phyloP scores from a whole-genome alignment of 306 rosid genomes.

The Corylus americana region DNA sequence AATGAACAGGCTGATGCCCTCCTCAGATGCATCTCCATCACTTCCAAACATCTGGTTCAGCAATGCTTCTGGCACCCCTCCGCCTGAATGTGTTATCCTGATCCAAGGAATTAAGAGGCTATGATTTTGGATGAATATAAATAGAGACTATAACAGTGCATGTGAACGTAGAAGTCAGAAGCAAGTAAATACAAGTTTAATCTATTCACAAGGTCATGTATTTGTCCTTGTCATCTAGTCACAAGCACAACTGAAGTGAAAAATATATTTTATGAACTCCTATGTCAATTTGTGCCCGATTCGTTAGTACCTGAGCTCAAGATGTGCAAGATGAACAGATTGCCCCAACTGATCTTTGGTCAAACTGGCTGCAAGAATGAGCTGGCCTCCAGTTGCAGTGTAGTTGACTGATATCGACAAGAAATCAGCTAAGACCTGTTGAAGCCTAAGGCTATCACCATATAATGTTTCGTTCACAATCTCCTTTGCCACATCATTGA shows the following conservation, averaged over 20 bases:
- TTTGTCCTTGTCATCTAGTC: background rate
- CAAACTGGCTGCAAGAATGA: slow-evolving; percentile 57
- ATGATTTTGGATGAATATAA: background rate
- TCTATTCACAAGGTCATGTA: background rate
- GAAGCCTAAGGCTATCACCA: slow-evolving; percentile 86
- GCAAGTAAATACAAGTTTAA: slow-evolving; percentile 2
- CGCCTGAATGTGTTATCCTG: slow-evolving; percentile 73
- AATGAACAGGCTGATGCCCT: slow-evolving; percentile 73
- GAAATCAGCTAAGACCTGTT: slow-evolving; percentile 83
- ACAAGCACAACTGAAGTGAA: background rate
- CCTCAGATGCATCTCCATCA: slow-evolving; percentile 60
- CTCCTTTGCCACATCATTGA: slow-evolving; percentile 61
- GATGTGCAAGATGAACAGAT: slow-evolving; percentile 77
- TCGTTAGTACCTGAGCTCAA: slow-evolving; percentile 69
- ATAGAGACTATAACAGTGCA: background rate
- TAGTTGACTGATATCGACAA: slow-evolving; percentile 56
- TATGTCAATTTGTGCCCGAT: background rate
- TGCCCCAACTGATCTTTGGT: slow-evolving; percentile 74
- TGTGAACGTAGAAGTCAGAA: background rate
- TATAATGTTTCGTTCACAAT: slow-evolving; percentile 57
- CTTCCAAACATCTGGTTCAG: slow-evolving; percentile 82
- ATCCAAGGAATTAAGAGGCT: slow-evolving; percentile 9
- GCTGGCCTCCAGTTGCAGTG: slow-evolving; percentile 67
- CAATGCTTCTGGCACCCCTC: slow-evolving; percentile 73
- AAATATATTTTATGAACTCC: background rate